Conservation (phyloP, 2,329 filamentous ascomycete species). For the Alternaria sp. region DNA sequence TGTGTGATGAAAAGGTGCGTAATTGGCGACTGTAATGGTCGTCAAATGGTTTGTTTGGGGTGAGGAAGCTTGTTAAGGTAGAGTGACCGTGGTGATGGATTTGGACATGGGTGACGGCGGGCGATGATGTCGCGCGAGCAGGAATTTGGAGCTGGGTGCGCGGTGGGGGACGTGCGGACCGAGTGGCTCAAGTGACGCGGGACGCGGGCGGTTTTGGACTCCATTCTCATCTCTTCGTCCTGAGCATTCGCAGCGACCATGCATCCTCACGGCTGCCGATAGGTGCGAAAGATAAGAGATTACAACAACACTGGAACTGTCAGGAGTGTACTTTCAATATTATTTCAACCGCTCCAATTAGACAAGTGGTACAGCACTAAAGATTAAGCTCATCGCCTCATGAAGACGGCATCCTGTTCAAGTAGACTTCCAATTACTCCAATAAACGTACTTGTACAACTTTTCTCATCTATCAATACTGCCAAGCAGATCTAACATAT, state of each 20-base stretch:
- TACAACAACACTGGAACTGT: too few relatives aligned
- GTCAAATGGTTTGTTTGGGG: not conserved
- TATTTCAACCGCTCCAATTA: too few relatives aligned
- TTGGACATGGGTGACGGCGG: conserved; percentile 5
- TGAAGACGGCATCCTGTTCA: not conserved
- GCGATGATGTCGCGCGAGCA: conserved; percentile 8
- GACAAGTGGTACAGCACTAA: too few relatives aligned
- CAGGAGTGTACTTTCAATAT: too few relatives aligned
- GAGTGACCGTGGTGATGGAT: conserved; percentile 1
- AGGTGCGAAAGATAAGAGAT: not conserved
- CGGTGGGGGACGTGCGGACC: conserved; percentile 6
- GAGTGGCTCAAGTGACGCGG: not conserved
- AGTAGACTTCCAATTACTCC: not conserved
- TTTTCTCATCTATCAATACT: conserved; percentile 12
- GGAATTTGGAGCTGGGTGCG: conserved; percentile 21
- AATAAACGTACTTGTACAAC: not conserved
- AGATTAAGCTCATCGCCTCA: not conserved
- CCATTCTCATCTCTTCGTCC: not conserved
- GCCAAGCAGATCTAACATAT: conserved; percentile 23
- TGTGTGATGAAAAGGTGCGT: not conserved
- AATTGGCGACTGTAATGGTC: not conserved
- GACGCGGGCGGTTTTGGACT: not conserved
- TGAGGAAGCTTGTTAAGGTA: not conserved
- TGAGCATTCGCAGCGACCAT: not conserved
- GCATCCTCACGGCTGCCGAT: not conserved